These are phyloP conservation scores for Liquidambar formosana DNA, from an alignment of 164 flowering plant genomes.

Conservation along the genomic window DNA sequence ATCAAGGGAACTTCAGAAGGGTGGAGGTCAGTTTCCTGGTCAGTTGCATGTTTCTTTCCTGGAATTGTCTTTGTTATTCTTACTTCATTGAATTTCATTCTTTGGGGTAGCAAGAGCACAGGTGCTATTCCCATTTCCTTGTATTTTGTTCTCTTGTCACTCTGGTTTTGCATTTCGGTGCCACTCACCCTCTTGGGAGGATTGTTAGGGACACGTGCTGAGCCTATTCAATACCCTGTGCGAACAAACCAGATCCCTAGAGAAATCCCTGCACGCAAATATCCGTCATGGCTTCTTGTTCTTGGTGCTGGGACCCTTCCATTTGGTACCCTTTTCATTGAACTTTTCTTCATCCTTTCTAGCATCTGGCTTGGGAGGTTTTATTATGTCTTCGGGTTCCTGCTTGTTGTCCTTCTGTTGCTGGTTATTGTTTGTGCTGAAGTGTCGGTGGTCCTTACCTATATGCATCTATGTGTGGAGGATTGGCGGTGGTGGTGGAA, in stretches of 20 bases:
- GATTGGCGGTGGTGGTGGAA: constrained; percentile 57
- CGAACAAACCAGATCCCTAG: constrained; percentile 46
- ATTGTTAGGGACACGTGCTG: constrained; percentile 33
- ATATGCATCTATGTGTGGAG: constrained; percentile 47
- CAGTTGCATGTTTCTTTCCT: constrained; percentile 40
- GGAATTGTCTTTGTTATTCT: constrained; percentile 36
- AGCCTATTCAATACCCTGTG: constrained; percentile 32
- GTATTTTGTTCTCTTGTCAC: constrained; percentile 32
- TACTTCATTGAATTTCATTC: constrained; percentile 33
- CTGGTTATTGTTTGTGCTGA: constrained; percentile 43
- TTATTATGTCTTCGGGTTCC: constrained; percentile 45
- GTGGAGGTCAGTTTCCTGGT: constrained; percentile 42
- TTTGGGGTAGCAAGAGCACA: constrained; percentile 45
- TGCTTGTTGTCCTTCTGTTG: constrained; percentile 34
- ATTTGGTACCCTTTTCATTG: constrained; percentile 44
- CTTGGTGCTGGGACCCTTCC: constrained; percentile 51
- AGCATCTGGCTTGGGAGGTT: constrained; percentile 49
- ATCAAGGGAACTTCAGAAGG: constrained; percentile 38
- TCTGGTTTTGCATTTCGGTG: constrained; percentile 48
- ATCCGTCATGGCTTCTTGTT: constrained; percentile 46
- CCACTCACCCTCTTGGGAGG: constrained; percentile 48
- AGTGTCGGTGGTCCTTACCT: constrained; percentile 45
- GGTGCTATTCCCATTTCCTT: constrained; percentile 44
- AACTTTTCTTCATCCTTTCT: constrained; percentile 44
- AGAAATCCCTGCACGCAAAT: constrained; percentile 37